phyloP scores from a whole-genome alignment of 2,329 filamentous ascomycete genomes.

The Catunica adiposa region DNA sequence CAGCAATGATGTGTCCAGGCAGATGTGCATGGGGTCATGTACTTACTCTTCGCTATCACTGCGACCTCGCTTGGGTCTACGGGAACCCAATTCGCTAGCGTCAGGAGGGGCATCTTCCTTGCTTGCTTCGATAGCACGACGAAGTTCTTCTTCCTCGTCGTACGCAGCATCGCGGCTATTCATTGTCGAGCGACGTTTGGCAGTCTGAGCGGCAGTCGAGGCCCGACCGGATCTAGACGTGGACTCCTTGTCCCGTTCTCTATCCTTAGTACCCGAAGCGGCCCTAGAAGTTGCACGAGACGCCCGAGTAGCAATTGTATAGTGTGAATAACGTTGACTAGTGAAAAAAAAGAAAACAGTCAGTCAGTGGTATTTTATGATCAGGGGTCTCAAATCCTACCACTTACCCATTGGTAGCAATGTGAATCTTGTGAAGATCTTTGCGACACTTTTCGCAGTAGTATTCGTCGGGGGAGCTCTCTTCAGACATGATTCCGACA shows the following conservation, averaged over 20 bases:
- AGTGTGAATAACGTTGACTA: constrained; percentile 51
- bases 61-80: constrained; percentile 61
- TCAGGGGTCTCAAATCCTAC: not conserved
- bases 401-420: constrained; percentile 69
- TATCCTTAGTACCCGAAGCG: constrained; percentile 30
- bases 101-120: constrained; percentile 55
- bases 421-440: constrained; percentile 73
- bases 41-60: constrained; percentile 92
- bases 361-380: not conserved
- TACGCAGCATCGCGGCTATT: constrained; percentile 91
- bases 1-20: not conserved
- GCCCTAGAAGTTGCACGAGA: constrained; percentile 45
- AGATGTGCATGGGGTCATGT: not conserved
- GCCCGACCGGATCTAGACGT: constrained; percentile 41
- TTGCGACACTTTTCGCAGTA: constrained; percentile 92
- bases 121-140: constrained; percentile 85
- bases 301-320: constrained; percentile 41
- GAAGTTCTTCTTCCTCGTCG: constrained; percentile 80
- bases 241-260: constrained; percentile 43
- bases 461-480: constrained; percentile 87
- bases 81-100: constrained; percentile 33
- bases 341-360: not conserved
- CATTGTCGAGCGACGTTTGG: constrained; percentile 89
- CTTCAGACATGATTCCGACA: constrained; percentile 90
- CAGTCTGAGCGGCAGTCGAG: constrained; percentile 35